phyloP scores from a whole-genome alignment of 2,329 filamentous ascomycete species.

The Colletotrichum acutatum region DNA sequence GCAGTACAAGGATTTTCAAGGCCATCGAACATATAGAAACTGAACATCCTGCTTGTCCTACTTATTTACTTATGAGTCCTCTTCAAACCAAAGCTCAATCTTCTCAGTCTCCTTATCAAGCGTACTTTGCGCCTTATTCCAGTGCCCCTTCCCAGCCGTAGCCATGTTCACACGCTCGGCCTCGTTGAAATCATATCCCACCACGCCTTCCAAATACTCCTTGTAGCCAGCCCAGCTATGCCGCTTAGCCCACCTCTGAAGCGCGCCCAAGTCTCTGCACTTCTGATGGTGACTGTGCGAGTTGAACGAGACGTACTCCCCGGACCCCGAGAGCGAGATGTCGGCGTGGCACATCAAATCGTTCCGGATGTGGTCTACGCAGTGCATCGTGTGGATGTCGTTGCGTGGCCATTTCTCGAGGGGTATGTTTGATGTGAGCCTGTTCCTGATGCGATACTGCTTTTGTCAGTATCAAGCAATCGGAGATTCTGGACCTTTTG shows the following conservation, averaged over 20 bases:
- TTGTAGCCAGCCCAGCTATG: slow-evolving; percentile 1
- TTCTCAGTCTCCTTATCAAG: slow-evolving; percentile 2
- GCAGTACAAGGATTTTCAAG: too few species aligned
- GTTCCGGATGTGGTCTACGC: slow-evolving; percentile 6
- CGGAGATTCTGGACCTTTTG: fast-evolving
- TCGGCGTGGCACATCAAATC: slow-evolving; percentile 13
- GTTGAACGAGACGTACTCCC: slow-evolving; percentile 2
- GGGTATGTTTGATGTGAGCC: neutral
- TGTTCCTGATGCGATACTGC: slow-evolving; percentile 14
- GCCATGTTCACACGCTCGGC: neutral
- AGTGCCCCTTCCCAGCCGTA: neutral
- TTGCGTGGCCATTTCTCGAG: slow-evolving; percentile 15
- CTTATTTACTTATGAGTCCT: too few species aligned
- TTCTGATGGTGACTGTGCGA: neutral
- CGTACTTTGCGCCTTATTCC: slow-evolving; percentile 12
- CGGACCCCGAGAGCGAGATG: neutral
- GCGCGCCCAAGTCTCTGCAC: neutral
- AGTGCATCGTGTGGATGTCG: slow-evolving; percentile 17
- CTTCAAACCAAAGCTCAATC: slow-evolving; percentile 10
- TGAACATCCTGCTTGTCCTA: too few species aligned
- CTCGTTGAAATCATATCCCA: neutral
- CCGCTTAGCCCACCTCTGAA: neutral
- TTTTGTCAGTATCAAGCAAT: neutral
- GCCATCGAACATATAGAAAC: too few species aligned
- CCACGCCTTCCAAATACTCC: neutral